Evolutionary conservation across 192 early-diverging fungal species (phyloP).

Genomic region (Oehlia diaphana): DNA sequence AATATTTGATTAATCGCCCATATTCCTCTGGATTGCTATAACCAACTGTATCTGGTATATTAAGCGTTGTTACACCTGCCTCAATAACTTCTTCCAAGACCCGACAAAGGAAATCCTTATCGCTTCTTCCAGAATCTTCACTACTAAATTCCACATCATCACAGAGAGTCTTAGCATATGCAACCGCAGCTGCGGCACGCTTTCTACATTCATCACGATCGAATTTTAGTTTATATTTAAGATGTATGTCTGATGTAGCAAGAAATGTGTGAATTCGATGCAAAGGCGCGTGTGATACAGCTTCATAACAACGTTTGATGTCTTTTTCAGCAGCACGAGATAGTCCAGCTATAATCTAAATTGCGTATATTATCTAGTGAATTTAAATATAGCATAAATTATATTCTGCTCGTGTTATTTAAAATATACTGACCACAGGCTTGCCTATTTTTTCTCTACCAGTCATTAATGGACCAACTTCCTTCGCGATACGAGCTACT

Average conservation of each 20-base stretch:
- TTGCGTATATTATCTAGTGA: background rate
- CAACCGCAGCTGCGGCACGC: conserved; percentile 78
- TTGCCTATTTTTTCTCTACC: conserved; percentile 74
- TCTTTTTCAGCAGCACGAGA: conserved; percentile 84
- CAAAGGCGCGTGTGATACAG: conserved; percentile 80
- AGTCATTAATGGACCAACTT: conserved; percentile 84
- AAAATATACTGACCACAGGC: conserved; percentile 67
- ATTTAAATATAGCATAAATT: background rate
- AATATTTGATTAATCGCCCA: conserved; percentile 80
- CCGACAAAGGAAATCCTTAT: conserved; percentile 84
- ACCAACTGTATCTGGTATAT: conserved; percentile 98
- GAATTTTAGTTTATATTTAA: conserved; percentile 93
- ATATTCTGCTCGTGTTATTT: background rate
- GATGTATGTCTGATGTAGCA: conserved; percentile 95
- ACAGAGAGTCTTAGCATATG: conserved; percentile 75
- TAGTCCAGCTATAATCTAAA: conserved; percentile 80
- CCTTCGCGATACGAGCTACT: conserved; percentile 89
- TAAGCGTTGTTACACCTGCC: conserved; percentile 92
- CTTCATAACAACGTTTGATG: conserved; percentile 88
- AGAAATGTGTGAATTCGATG: conserved; percentile 94
- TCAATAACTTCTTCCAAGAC: conserved; percentile 80
- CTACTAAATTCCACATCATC: conserved; percentile 93
- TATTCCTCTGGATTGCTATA: conserved; percentile 93
- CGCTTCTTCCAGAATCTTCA: conserved; percentile 92
- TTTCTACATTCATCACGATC: conserved; percentile 80